Evolutionary conservation across 805 yeast species (phyloP), one percentile per base, ranked within the genome.

Genomic region (Saturnispora dispora): DNA sequence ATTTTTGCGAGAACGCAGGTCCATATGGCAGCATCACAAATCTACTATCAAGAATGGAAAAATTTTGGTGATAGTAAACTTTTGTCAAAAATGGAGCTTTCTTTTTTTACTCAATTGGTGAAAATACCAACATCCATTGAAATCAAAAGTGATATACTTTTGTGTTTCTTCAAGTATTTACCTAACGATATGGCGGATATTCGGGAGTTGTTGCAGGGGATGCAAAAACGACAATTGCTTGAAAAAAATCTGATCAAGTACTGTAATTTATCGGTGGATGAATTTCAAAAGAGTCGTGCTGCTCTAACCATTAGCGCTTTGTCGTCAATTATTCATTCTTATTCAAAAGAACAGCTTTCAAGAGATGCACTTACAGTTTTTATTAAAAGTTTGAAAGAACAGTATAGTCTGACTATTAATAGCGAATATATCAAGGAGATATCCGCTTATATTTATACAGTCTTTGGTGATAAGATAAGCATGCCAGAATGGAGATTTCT

Each of bases 31-130:
- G 55, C 53, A 5, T 35, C 50, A 33, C 55, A 57, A 2, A 28
- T 66, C 23, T 52, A 63, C 4, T 59, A 59, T 46, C 48, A 63
- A 22, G 67, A 66, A 18, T 66, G 70, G 70, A 49, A 51, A 0
- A 65, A 63, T 47, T 62, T 66, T 50, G 66, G 61, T 1, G 43
- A 50, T 30, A 52, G 46, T 4, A 22, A 33, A 3, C n/a, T 60
- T 1, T 44, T 67, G 18, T 28, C 45, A 1, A 48, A 47, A 25
- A 53, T 55, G 45, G 68, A 63, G 25, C 45, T 66, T 5, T 36
- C 52, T 1, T 66, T 66, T 48, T 63, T 52, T 45, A 52, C 41
- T 8, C 25, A 40, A 13, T 42, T 55, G 8, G 45, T 47, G 5
- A 32, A 25, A 18, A 30, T 44, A 28, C 48, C 52, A 40, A 48